phyloP scores from a whole-genome alignment of 2,329 filamentous ascomycete genomes.

The Aspergillus transmontanensis region DNA sequence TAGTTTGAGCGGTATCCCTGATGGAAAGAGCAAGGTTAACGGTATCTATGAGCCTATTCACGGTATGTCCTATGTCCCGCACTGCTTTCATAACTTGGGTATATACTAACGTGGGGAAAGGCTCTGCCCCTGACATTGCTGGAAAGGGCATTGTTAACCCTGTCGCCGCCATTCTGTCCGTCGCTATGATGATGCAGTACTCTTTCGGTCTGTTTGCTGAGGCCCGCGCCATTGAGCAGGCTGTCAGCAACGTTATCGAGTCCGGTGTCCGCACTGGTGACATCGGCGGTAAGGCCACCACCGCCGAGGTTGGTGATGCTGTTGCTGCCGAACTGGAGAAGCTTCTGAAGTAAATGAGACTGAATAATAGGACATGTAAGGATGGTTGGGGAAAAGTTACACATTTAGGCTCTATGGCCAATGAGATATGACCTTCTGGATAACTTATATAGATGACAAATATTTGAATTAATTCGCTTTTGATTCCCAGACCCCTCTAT shows the following conservation, averaged over 20 bases:
- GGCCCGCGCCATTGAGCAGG: constrained; percentile 76
- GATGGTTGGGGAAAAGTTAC: constrained; percentile 2
- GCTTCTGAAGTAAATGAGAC: constrained; percentile 56
- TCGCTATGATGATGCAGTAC: constrained; percentile 96
- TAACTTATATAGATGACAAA: constrained; percentile 4
- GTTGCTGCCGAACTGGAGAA: constrained; percentile 73
- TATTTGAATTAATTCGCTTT: not conserved
- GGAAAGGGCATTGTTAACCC: constrained; percentile 92
- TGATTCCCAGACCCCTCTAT: not conserved
- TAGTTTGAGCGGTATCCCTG: constrained; percentile 81
- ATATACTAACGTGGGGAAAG: constrained; percentile 42
- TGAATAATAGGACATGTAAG: not conserved
- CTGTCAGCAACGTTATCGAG: constrained; percentile 79
- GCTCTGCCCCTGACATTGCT: constrained; percentile 89
- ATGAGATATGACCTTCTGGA: constrained; percentile 10
- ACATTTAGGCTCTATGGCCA: not conserved
- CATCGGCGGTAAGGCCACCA: constrained; percentile 76
- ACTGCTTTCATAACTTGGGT: constrained; percentile 8
- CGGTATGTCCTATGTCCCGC: constrained; percentile 55
- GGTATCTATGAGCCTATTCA: constrained; percentile 98
- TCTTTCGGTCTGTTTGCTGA: constrained; percentile 79
- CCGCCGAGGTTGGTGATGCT: constrained; percentile 79
- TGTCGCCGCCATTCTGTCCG: constrained; percentile 84
- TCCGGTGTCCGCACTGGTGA: constrained; percentile 77
- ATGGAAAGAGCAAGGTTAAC: constrained; percentile 81